A percentile compares a stretch with the other conserved stretches of the same genome.
phyloP scores from a whole-genome alignment of 768 basidiomycete genomes.

The Lactarius evosmus region DNA sequence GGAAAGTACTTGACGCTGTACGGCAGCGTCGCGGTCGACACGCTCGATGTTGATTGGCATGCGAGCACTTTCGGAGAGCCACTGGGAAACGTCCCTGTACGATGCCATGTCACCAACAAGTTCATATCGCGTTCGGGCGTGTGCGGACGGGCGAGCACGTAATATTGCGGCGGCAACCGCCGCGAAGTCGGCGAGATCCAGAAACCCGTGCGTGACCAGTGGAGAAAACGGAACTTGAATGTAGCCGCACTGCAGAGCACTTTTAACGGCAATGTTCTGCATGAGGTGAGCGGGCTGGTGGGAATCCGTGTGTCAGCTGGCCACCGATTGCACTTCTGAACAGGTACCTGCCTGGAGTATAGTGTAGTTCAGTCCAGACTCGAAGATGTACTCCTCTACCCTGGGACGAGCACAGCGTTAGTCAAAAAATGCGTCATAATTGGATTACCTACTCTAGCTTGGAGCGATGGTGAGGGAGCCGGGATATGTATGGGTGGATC shows the following conservation, averaged over 20 bases:
- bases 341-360: constrained; percentile 33
- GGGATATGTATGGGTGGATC: constrained; percentile 26
- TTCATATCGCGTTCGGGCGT: constrained; percentile 38
- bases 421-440: background rate
- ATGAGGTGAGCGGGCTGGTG: constrained; percentile 36
- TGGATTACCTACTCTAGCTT: constrained; percentile 23
- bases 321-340: too few species aligned
- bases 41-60: constrained; percentile 29
- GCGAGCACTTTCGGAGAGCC: constrained; percentile 24
- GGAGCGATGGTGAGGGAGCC: constrained; percentile 24
- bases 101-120: constrained; percentile 36
- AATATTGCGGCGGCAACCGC: constrained; percentile 33
- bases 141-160: constrained; percentile 31
- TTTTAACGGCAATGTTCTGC: constrained; percentile 34
- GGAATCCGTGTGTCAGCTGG: background rate
- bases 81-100: constrained; percentile 32
- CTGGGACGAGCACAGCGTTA: constrained; percentile 20
- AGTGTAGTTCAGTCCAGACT: constrained; percentile 39
- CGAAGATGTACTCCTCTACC: constrained; percentile 39
- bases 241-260: constrained; percentile 14
- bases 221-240: constrained; percentile 32
- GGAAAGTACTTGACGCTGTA: constrained; percentile 15
- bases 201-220: constrained; percentile 35
- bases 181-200: constrained; percentile 36
- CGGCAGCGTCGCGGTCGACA: constrained; percentile 26